phyloP scores from a whole-genome alignment of 768 basidiomycete species.

The Pisolithus marmoratus region DNA sequence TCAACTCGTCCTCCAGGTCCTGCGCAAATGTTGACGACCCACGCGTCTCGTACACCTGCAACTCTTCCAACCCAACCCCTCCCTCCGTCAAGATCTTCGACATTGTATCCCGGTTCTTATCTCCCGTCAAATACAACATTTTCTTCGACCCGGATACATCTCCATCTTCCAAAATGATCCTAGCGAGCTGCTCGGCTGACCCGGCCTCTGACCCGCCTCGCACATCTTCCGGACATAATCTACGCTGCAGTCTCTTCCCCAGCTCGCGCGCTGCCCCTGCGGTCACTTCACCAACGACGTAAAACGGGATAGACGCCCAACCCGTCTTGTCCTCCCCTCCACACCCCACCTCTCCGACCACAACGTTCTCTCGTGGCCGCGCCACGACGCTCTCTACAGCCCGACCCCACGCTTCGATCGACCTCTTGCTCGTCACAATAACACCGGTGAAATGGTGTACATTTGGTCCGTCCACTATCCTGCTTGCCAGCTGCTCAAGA shows the following conservation, averaged over 20 bases:
- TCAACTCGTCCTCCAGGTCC: constrained; percentile 34
- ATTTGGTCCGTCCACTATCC: constrained; percentile 36
- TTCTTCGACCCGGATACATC: constrained; percentile 10
- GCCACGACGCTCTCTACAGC: constrained; percentile 27
- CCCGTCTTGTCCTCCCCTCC: constrained; percentile 7
- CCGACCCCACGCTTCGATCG: constrained; percentile 64
- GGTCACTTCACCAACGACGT: constrained; percentile 70
- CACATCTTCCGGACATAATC: constrained; percentile 28
- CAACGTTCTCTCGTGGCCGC: not conserved
- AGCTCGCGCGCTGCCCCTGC: constrained; percentile 37
- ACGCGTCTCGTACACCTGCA: constrained; percentile 70
- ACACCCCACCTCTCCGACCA: constrained; percentile 10
- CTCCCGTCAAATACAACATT: constrained; percentile 76
- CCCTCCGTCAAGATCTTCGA: constrained; percentile 42
- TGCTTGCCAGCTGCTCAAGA: constrained; percentile 35
- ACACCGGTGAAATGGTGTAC: constrained; percentile 44
- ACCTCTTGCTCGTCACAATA: constrained; percentile 73
- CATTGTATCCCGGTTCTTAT: constrained; percentile 77
- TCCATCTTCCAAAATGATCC: constrained; percentile 47
- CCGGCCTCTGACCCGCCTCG: constrained; percentile 51
- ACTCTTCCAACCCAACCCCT: constrained; percentile 38
- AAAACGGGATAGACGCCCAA: constrained; percentile 66
- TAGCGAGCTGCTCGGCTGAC: constrained; percentile 60
- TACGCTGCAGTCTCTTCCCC: constrained; percentile 34
- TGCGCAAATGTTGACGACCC: constrained; percentile 47